phyloP scores from a whole-genome alignment of 2,329 filamentous ascomycete genomes.

The Xylariaceae sp. region DNA sequence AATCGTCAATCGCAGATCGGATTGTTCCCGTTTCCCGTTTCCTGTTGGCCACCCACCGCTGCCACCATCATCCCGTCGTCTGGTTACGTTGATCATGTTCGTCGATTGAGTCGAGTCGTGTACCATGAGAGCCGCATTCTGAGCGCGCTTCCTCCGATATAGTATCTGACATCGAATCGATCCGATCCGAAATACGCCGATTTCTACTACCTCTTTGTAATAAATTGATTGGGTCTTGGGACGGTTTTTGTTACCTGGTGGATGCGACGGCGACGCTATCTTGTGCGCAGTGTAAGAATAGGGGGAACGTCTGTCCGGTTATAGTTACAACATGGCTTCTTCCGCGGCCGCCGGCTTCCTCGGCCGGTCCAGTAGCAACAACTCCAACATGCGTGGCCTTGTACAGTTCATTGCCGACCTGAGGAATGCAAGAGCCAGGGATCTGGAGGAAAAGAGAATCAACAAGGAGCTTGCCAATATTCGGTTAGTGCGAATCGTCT shows the following conservation, averaged over 20 bases:
- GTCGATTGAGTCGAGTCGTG: slow-evolving; percentile 35
- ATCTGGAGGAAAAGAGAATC: slow-evolving; percentile 98
- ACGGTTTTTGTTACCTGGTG: too few species aligned
- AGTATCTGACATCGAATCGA: slow-evolving; percentile 4
- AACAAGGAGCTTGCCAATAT: slow-evolving; percentile 99
- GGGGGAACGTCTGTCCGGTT: slow-evolving; percentile 19
- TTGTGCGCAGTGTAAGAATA: slow-evolving; percentile 22
- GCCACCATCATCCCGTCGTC: slow-evolving; percentile 10
- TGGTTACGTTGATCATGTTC: slow-evolving; percentile 34
- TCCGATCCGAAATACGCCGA: slow-evolving; percentile 13
- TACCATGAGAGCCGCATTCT: slow-evolving; percentile 37
- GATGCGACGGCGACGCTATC: slow-evolving; percentile 26
- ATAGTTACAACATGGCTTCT: slow-evolving; percentile 53
- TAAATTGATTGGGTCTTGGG: too few species aligned
- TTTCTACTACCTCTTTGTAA: too few species aligned
- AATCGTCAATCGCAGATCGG: slow-evolving; percentile 7
- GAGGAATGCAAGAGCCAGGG: slow-evolving; percentile 89
- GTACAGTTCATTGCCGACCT: slow-evolving; percentile 98
- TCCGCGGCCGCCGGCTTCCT: slow-evolving; percentile 61
- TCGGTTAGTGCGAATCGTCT: slow-evolving; percentile 53
- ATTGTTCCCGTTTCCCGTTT: slow-evolving; percentile 4
- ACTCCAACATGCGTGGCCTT: slow-evolving; percentile 75
- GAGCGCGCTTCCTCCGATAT: slow-evolving; percentile 34
- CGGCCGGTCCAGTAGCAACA: slow-evolving; percentile 66
- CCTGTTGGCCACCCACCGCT: slow-evolving; percentile 4